Percentiles rank a stretch among this genome's conserved stretches.
Evolutionary conservation across 495 filamentous ascomycete species (phyloP).

Genomic region (Xylaria castorea): DNA sequence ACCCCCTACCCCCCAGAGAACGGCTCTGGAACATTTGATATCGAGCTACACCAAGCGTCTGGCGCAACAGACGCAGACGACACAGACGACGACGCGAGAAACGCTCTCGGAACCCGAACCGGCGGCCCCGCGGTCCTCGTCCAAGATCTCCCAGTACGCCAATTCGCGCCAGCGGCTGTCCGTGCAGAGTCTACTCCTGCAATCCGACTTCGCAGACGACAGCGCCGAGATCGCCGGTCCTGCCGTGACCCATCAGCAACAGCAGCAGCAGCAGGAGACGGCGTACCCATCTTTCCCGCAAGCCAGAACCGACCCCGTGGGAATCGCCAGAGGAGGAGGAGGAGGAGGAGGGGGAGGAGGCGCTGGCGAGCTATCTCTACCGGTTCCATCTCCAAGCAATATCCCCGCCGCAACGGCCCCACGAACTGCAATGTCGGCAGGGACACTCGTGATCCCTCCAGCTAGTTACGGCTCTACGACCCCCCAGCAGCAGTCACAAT

Average conservation of each 20-base stretch:
- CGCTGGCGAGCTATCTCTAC: background rate
- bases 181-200: conserved; percentile 38
- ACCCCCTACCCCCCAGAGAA: conserved; percentile 30
- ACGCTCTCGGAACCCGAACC: conserved; percentile 35
- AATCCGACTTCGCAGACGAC: conserved; percentile 41
- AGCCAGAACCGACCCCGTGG: background rate
- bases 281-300: background rate
- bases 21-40: conserved; percentile 35
- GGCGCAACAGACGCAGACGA: background rate
- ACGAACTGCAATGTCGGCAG: background rate
- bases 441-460: background rate
- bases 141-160: conserved; percentile 37
- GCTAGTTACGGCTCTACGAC: background rate
- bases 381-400: background rate
- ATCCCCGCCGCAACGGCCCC: background rate
- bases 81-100: background rate
- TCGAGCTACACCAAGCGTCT: conserved; percentile 37
- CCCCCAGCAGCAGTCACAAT: background rate
- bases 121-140: conserved; percentile 22
- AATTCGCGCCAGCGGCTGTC: conserved; percentile 39
- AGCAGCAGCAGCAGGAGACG: no score
- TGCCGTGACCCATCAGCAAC: no score
- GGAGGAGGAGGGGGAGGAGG: background rate
- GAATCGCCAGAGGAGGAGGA: no score
- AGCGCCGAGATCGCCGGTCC: conserved; percentile 36